A percentile compares a stretch with the other conserved stretches of the same genome.
phyloP scores from a whole-genome alignment of 148 eudicot species.

The Chenopodium album region DNA sequence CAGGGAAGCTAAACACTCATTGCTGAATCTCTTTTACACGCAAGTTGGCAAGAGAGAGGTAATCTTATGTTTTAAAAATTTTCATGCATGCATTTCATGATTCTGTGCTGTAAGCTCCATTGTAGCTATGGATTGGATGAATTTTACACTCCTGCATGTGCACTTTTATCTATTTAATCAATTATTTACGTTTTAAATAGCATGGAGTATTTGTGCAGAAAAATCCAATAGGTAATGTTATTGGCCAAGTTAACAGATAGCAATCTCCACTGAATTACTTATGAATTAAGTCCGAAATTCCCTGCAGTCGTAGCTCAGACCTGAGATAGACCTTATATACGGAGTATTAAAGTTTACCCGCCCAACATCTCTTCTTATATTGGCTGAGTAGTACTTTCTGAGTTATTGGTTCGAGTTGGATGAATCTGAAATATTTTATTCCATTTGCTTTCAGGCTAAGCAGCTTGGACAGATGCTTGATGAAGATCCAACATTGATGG shows the following conservation, averaged over 20 bases:
- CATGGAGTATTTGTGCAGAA: not conserved
- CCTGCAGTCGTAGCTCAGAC: not conserved
- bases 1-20: constrained; percentile 66
- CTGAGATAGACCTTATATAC: not conserved
- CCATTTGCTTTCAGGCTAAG: constrained; percentile 52
- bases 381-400: not conserved
- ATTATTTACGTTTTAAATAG: not conserved
- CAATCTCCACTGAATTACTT: not conserved
- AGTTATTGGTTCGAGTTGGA: not conserved
- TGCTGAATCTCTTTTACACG: constrained; percentile 71
- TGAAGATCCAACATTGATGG: constrained; percentile 92
- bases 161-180: too few species aligned
- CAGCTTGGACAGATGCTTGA: constrained; percentile 72
- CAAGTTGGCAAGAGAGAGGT: constrained; percentile 88
- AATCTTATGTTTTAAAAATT: not conserved
- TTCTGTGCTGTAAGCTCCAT: not conserved
- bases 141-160: not conserved
- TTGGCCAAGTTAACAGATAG: not conserved
- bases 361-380: not conserved
- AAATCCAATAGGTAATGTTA: not conserved
- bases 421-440: not conserved
- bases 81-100: not conserved
- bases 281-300: not conserved
- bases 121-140: not conserved
- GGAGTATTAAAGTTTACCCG: too few species aligned